Evolutionary conservation across 2,329 filamentous ascomycete genomes (phyloP), one percentile per base, ranked within the genome.

Genomic region (Aspergillus alliaceus): DNA sequence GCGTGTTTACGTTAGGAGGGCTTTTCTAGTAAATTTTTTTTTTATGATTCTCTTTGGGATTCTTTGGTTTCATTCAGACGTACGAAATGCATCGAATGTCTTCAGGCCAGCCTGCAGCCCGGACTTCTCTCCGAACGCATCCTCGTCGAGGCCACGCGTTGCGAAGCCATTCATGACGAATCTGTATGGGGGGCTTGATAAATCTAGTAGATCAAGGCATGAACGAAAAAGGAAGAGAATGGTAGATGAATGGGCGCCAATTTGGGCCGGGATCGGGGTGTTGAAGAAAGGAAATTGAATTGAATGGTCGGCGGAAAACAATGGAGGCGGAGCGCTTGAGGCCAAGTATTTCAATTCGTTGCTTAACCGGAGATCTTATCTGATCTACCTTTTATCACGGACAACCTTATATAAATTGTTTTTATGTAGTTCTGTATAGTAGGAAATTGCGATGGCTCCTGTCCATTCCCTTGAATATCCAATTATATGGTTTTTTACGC

Each of bases 61-160:
- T 24, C 51, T 65, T 48, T 54, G 50, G 46, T 32, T 53, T 24
- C 42, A 14, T 31, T 48, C 44, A 42, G 31, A 82, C 90, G 72
- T 85, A 96, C 92, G 93, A 75, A 99, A 99, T 64, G 93, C 93
- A 80, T 99, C 95, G 77, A 99, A 99, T 58, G 93, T 92, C 75
- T 88, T 88, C 69, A 96, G 68, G 29, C 74, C 78, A 56, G 82
- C 75, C 53, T 73, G 76, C 57, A 82, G 68, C 55, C 85, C 82
- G 56, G 81, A 82, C 72, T 88, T 88, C 66, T 90, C 87, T 69
- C 85, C 90, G 78, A 96, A 96, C 62, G 85, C 80, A 74, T 90
- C 89, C 68, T 96, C 92, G 69, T 92, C 84, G 66, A 93, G 83
- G 64, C 81, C 81, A 66, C 85, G 82, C 61, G 88, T 83, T 66